phyloP scores from a whole-genome alignment of 148 eudicot genomes.

The Rhododendron henanense region DNA sequence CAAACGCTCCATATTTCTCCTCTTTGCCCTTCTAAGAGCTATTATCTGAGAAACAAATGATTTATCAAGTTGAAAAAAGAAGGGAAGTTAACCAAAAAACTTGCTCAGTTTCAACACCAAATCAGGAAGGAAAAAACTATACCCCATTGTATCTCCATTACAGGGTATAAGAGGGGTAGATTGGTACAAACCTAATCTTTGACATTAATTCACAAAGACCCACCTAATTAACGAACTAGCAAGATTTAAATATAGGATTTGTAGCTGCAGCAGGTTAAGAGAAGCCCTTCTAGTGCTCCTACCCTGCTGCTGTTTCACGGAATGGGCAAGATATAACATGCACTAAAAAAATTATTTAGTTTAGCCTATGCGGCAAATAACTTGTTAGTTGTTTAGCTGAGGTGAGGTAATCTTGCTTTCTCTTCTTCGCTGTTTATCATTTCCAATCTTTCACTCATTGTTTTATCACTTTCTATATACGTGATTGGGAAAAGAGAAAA shows the following conservation, averaged over 20 bases:
- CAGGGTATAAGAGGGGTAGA: background rate
- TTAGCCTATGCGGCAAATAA: background rate
- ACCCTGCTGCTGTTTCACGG: background rate
- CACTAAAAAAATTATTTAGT: background rate
- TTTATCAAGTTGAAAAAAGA: background rate
- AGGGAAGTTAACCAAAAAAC: background rate
- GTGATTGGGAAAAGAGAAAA: background rate
- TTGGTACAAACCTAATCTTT: background rate
- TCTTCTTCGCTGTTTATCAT: background rate
- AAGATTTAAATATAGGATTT: background rate
- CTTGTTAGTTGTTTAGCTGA: background rate
- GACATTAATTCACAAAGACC: background rate
- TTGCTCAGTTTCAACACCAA: background rate
- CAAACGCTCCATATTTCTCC: constrained; percentile 94
- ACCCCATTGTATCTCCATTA: background rate
- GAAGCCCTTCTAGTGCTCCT: background rate
- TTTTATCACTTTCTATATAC: background rate
- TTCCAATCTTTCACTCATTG: background rate
- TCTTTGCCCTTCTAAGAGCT: constrained; percentile 92
- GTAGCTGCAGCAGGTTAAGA: background rate
- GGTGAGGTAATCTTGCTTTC: background rate
- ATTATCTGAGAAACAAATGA: constrained; percentile 45
- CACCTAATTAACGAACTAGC: background rate
- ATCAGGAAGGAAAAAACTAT: background rate
- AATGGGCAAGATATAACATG: background rate